phyloP scores from a whole-genome alignment of 1,139 yeast genomes.

The Diutina rugosa region DNA sequence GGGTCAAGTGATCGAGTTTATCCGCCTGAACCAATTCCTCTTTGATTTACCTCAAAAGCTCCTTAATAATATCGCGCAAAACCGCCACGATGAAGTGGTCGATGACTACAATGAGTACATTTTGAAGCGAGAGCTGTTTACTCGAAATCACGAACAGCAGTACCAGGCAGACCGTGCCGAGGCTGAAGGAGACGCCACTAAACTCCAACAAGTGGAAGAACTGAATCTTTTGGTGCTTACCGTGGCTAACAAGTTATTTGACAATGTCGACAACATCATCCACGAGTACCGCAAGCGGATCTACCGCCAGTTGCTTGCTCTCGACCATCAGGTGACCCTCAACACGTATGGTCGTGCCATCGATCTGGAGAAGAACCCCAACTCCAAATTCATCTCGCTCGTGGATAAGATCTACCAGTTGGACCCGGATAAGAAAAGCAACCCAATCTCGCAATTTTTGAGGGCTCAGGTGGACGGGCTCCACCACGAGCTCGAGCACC shows the following conservation, averaged over 20 bases:
- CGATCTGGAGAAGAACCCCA: constrained; percentile 5
- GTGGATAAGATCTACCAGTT: constrained; percentile 41
- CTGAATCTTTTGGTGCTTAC: constrained; percentile 8
- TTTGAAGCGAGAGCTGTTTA: constrained; percentile 12
- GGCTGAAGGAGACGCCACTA: background rate
- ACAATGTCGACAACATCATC: constrained; percentile 52
- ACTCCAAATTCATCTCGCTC: constrained; percentile 34
- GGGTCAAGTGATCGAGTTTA: constrained; percentile 44
- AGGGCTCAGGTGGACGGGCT: constrained; percentile 21
- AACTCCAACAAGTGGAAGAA: background rate
- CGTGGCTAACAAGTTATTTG: constrained; percentile 37
- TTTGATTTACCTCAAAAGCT: constrained; percentile 64
- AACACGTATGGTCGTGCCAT: background rate
- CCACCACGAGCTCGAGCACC: constrained; percentile 23
- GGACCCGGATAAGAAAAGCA: constrained; percentile 23
- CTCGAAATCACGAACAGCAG: background rate
- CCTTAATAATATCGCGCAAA: constrained; percentile 35
- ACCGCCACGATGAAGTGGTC: constrained; percentile 61
- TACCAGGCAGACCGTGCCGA: background rate
- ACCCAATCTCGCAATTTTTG: constrained; percentile 54
- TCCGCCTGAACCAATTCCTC: constrained; percentile 48
- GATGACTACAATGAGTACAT: constrained; percentile 56
- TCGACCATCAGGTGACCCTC: constrained; percentile 21
- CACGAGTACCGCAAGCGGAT: constrained; percentile 49
- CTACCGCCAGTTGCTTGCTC: constrained; percentile 42